Evolutionary conservation across 306 rosid species (phyloP).

Genomic region (Vigna angularis): DNA sequence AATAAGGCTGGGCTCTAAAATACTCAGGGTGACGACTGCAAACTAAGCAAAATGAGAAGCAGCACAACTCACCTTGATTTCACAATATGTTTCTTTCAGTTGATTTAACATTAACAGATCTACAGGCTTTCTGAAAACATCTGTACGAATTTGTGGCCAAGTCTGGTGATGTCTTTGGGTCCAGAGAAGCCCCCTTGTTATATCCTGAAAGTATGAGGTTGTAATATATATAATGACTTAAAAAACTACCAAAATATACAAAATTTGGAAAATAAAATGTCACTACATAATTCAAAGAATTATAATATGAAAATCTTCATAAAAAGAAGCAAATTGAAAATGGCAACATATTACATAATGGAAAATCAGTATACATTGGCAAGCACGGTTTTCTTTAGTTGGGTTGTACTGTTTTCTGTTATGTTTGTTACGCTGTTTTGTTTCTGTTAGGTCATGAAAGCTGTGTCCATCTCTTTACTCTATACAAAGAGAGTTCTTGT

Average conservation of each 20-base stretch:
- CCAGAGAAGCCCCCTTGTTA: conserved; percentile 94
- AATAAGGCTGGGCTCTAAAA: conserved; percentile 4
- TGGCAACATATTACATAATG: neutral
- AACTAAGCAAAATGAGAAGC: conserved; percentile 33
- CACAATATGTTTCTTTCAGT: conserved; percentile 85
- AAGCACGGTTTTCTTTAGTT: neutral
- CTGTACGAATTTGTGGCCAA: conserved; percentile 95
- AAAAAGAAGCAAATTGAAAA: conserved; percentile 33
- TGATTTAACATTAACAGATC: conserved; percentile 89
- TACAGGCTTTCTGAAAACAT: conserved; percentile 78
- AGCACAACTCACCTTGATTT: conserved; percentile 73
- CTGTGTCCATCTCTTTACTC: no score
- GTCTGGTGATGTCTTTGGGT: conserved; percentile 97
- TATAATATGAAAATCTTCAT: conserved; percentile 4
- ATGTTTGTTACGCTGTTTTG: no score
- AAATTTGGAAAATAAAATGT: conserved; percentile 12
- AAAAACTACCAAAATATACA: conserved; percentile 28
- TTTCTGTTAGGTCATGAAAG: no score
- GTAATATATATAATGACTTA: conserved; percentile 12
- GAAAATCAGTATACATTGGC: conserved; percentile 7
- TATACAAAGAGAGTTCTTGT: no score
- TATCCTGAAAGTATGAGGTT: conserved; percentile 67
- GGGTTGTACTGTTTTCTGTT: no score
- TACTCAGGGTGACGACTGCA: conserved; percentile 20
- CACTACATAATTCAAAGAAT: conserved; percentile 19